These are phyloP conservation scores for Acer yangbiense DNA, from an alignment of 345 rosid genomes.

Conservation along the genomic window DNA sequence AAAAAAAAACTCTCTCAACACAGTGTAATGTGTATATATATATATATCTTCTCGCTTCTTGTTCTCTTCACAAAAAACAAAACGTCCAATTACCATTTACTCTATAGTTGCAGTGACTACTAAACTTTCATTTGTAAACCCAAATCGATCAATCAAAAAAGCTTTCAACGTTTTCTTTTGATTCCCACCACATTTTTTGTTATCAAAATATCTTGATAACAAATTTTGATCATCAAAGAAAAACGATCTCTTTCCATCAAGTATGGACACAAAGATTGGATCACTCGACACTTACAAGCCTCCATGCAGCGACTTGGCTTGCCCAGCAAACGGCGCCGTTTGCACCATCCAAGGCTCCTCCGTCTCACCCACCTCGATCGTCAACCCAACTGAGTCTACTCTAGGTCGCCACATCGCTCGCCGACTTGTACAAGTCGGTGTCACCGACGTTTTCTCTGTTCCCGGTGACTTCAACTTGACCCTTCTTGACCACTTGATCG, in stretches of 20 bases:
- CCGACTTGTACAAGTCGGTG: constrained; percentile 61
- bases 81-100: not conserved
- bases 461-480: constrained; percentile 85
- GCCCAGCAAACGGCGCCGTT: constrained; percentile 40
- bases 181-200: not conserved
- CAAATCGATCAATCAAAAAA: no score
- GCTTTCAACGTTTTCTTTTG: not conserved
- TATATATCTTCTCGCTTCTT: not conserved
- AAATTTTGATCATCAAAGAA: not conserved
- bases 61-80: not conserved
- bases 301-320: constrained; percentile 36
- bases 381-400: constrained; percentile 48
- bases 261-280: constrained; percentile 60
- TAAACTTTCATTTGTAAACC: no score
- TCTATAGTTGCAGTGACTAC: not conserved
- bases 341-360: constrained; percentile 36
- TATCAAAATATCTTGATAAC: not conserved
- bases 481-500: constrained; percentile 71
- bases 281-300: constrained; percentile 49
- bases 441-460: constrained; percentile 62
- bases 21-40: not conserved
- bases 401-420: constrained; percentile 69
- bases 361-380: constrained; percentile 21
- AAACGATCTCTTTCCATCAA: not conserved
- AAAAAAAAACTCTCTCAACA: no score